phyloP scores from a whole-genome alignment of 2,329 filamentous ascomycete genomes.

The Xylariales sp. region DNA sequence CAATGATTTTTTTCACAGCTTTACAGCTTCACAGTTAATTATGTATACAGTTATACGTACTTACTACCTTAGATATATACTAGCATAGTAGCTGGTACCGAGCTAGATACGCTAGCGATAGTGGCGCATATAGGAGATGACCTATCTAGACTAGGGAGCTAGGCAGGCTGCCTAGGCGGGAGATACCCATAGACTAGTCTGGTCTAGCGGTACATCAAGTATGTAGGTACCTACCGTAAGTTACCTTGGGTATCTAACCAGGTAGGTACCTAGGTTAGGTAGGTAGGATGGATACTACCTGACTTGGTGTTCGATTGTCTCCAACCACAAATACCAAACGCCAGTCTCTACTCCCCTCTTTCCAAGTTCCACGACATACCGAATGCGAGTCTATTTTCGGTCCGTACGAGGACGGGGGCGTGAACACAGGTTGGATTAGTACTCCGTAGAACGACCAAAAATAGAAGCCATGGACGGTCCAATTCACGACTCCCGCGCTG shows the following conservation, averaged over 20 bases:
- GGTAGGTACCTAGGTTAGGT: background rate
- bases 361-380: background rate
- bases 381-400: background rate
- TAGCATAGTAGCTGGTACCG: slow-evolving; percentile 18
- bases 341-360: background rate
- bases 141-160: no score
- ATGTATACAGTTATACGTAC: no score
- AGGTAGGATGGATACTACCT: no score
- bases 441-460: slow-evolving; percentile 4
- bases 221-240: no score
- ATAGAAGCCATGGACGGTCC: slow-evolving; percentile 34
- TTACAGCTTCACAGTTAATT: background rate
- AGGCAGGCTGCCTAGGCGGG: no score
- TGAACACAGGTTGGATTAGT: slow-evolving; percentile 13
- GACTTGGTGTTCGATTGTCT: no score
- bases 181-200: no score
- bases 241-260: no score
- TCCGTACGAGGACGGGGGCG: background rate
- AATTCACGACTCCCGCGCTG: slow-evolving; percentile 20
- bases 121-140: no score
- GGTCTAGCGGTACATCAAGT: background rate
- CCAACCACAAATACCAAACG: background rate
- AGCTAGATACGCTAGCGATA: no score
- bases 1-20: slow-evolving; percentile 12
- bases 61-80: background rate